Percentiles rank a stretch among this genome's conserved stretches.
Conservation (phyloP, 768 basidiomycete species). For the Leccinum pellstonianum region DNA sequence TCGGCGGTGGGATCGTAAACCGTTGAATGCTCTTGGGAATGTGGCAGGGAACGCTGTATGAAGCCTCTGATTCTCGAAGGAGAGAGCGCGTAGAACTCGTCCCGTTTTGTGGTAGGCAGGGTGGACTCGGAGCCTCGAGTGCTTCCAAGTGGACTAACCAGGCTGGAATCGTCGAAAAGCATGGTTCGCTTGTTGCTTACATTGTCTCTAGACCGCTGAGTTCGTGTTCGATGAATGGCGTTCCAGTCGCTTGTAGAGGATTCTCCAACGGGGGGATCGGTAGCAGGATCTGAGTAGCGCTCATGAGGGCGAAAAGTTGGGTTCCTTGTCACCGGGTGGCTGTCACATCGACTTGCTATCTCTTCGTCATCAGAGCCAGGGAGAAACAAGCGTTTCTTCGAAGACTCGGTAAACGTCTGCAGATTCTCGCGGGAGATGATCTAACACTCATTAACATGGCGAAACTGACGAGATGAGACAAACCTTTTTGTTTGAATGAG, state of each 20-base stretch:
- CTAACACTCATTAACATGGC: conserved; percentile 13
- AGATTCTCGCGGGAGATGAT: not conserved
- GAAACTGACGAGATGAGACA: not conserved
- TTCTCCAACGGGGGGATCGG: conserved; percentile 7
- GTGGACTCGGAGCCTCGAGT: not conserved
- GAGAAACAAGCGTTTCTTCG: conserved; percentile 21
- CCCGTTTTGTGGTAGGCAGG: conserved; percentile 2
- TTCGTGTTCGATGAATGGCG: conserved; percentile 5
- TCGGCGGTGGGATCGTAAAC: not conserved
- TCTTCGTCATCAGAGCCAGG: conserved; percentile 14
- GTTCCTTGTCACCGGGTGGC: not conserved
- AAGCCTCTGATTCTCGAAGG: conserved; percentile 28
- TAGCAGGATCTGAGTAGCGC: conserved; percentile 30
- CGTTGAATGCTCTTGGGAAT: not conserved
- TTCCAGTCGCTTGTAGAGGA: conserved; percentile 2
- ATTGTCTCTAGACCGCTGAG: conserved; percentile 10
- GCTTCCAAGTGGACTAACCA: not conserved
- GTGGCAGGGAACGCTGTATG: conserved; percentile 8
- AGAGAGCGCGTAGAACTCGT: conserved; percentile 16
- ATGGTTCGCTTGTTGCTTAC: conserved; percentile 2
- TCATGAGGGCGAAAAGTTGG: conserved; percentile 25
- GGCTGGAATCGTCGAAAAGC: not conserved
- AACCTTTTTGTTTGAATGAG: conserved; percentile 16
- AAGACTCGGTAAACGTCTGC: conserved; percentile 1
- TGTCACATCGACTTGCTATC: not conserved